These are phyloP conservation scores for Blastomyces emzantsi DNA, from an alignment of 2,329 filamentous ascomycete species.

Conservation along the genomic window DNA sequence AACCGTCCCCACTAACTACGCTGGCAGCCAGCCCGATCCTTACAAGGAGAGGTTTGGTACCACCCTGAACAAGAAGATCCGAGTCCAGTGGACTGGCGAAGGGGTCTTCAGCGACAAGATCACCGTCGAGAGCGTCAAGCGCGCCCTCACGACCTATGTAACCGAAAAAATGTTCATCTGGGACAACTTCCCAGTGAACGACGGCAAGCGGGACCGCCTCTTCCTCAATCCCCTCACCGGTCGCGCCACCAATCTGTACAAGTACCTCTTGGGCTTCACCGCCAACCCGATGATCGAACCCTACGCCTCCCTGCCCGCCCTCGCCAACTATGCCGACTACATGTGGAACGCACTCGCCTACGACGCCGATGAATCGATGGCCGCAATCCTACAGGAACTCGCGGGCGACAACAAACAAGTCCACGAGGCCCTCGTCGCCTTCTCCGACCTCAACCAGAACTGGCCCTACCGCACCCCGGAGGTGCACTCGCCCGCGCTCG, in stretches of 20 bases:
- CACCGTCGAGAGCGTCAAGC: slow-evolving; percentile 17
- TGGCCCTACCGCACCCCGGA: slow-evolving; percentile 18
- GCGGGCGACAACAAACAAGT: slow-evolving; percentile 12
- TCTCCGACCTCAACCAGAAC: slow-evolving; percentile 19
- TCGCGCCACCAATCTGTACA: slow-evolving; percentile 17
- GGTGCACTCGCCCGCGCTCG: slow-evolving; percentile 15
- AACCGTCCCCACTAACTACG: slow-evolving; percentile 19
- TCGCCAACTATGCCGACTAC: slow-evolving; percentile 19
- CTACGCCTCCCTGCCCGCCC: slow-evolving; percentile 18
- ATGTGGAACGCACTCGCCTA: slow-evolving; percentile 19
- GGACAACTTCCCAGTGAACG: slow-evolving; percentile 23
- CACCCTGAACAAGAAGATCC: slow-evolving; percentile 20
- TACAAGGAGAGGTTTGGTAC: slow-evolving; percentile 20
- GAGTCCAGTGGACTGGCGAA: slow-evolving; percentile 22
- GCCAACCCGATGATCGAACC: slow-evolving; percentile 19
- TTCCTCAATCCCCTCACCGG: slow-evolving; percentile 21
- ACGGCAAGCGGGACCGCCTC: slow-evolving; percentile 18
- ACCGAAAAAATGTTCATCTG: slow-evolving; percentile 21
- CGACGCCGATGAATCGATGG: slow-evolving; percentile 16
- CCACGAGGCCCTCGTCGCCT: slow-evolving; percentile 16
- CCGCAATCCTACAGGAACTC: slow-evolving; percentile 13
- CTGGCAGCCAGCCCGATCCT: slow-evolving; percentile 17
- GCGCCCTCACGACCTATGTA: slow-evolving; percentile 17
- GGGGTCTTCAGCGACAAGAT: slow-evolving; percentile 20
- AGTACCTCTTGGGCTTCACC: slow-evolving; percentile 20